These are phyloP conservation scores for Yarrowia hollandica DNA, from an alignment of 805 yeast genomes.

Conservation along the genomic window DNA sequence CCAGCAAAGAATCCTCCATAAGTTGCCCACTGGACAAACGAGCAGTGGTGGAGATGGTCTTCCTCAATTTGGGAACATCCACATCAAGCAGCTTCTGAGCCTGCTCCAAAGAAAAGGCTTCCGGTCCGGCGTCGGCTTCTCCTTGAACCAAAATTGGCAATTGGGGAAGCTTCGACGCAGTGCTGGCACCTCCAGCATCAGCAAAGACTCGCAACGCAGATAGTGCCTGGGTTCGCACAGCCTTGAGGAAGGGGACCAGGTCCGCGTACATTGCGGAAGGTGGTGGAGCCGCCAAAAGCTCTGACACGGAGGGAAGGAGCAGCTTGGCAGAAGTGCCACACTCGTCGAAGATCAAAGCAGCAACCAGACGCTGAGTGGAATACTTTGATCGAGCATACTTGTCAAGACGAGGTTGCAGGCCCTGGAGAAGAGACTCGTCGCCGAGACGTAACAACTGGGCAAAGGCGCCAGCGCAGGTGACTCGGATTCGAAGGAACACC, in stretches of 20 bases:
- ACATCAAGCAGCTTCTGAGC: slow-evolving; percentile 71
- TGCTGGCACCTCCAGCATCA: slow-evolving; percentile 69
- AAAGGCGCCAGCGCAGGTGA: slow-evolving; percentile 71
- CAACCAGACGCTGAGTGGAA: slow-evolving; percentile 76
- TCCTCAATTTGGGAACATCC: slow-evolving; percentile 64
- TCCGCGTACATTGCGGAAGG: slow-evolving; percentile 63
- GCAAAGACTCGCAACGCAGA: slow-evolving; percentile 76
- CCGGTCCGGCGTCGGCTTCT: slow-evolving; percentile 89
- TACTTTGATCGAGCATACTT: slow-evolving; percentile 58
- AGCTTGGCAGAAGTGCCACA: slow-evolving; percentile 40
- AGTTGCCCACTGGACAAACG: slow-evolving; percentile 71
- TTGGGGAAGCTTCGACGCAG: slow-evolving; percentile 67
- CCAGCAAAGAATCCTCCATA: slow-evolving; percentile 72
- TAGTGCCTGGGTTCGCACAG: slow-evolving; percentile 83
- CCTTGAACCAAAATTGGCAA: slow-evolving; percentile 91
- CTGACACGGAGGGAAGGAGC: neutral
- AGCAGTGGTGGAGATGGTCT: slow-evolving; percentile 62
- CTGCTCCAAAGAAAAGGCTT: slow-evolving; percentile 77
- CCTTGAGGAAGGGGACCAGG: slow-evolving; percentile 78
- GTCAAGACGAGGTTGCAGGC: slow-evolving; percentile 34
- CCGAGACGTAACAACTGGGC: slow-evolving; percentile 51
- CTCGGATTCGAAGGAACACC: slow-evolving; percentile 69
- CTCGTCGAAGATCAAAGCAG: slow-evolving; percentile 70
- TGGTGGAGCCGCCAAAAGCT: neutral
- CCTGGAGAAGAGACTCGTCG: slow-evolving; percentile 30